A percentile compares a stretch with the other conserved stretches of the same genome.
phyloP scores from a whole-genome alignment of 1,139 yeast genomes.

The Geotrichum australiense region DNA sequence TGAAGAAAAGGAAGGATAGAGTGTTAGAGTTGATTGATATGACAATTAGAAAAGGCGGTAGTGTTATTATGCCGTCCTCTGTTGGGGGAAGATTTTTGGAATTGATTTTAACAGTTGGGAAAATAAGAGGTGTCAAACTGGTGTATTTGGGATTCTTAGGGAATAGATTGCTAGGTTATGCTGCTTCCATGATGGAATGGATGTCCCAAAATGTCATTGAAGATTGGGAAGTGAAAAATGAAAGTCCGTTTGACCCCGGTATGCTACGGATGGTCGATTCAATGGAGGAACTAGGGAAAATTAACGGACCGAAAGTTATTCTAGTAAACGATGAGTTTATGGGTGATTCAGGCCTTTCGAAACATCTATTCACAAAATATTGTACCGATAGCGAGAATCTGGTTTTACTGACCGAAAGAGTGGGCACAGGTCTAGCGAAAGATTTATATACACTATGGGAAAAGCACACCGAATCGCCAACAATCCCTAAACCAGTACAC shows the following conservation, averaged over 20 bases:
- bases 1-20: conserved; percentile 54
- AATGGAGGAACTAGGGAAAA: conserved; percentile 49
- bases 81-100: conserved; percentile 82
- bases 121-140: conserved; percentile 56
- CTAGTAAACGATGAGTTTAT: conserved; percentile 72
- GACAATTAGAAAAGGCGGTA: conserved; percentile 63
- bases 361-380: conserved; percentile 49
- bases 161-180: conserved; percentile 69
- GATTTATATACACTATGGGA: conserved; percentile 56
- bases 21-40: conserved; percentile 56
- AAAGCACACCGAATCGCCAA: not conserved
- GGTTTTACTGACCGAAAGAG: conserved; percentile 64
- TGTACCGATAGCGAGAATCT: conserved; percentile 63
- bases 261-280: conserved; percentile 49
- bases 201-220: conserved; percentile 75
- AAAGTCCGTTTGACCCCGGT: conserved; percentile 58
- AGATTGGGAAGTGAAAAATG: conserved; percentile 70
- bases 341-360: conserved; percentile 53
- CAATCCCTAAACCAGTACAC: not conserved
- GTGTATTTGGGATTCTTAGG: conserved; percentile 73
- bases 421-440: conserved; percentile 36
- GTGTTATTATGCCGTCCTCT: conserved; percentile 76
- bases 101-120: conserved; percentile 55
- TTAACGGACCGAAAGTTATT: conserved; percentile 70
- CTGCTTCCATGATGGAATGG: conserved; percentile 91